Conservation (phyloP, 768 basidiomycete genomes). For the Termitomyces sp. region DNA sequence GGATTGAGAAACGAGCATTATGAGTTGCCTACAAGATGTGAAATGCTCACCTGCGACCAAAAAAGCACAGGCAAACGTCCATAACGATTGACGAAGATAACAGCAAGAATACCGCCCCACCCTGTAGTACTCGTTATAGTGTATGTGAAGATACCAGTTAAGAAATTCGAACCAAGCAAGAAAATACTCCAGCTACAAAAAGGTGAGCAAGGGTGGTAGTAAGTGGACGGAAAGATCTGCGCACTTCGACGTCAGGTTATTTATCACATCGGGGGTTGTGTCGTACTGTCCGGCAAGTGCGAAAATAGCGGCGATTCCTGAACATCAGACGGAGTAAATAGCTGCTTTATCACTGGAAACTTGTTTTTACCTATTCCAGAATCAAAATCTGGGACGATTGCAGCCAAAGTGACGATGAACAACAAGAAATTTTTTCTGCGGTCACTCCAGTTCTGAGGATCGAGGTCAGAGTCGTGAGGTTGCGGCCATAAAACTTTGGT, state of each 20-base stretch:
- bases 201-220: not conserved
- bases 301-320: conserved; percentile 56
- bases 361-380: conserved; percentile 44
- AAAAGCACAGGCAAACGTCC: conserved; percentile 61
- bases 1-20: not conserved
- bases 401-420: conserved; percentile 50
- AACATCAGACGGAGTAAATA: not conserved
- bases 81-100: conserved; percentile 47
- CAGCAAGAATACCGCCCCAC: conserved; percentile 47
- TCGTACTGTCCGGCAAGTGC: conserved; percentile 49
- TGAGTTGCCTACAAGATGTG: not conserved
- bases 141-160: not conserved
- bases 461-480: conserved; percentile 35
- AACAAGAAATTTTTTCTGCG: conserved; percentile 46
- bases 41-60: conserved; percentile 46
- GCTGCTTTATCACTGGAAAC: not conserved
- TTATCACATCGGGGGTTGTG: conserved; percentile 48
- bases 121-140: conserved; percentile 13
- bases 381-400: conserved; percentile 60
- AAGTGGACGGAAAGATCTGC: not conserved
- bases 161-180: conserved; percentile 32
- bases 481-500: conserved; percentile 61
- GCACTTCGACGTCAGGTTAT: conserved; percentile 51
- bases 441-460: conserved; percentile 44
- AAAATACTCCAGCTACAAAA: conserved; percentile 52